Evolutionary conservation across 1,139 yeast species (phyloP), one percentile per base, ranked within the genome.

Genomic region (Suhomyces choctaworum): DNA sequence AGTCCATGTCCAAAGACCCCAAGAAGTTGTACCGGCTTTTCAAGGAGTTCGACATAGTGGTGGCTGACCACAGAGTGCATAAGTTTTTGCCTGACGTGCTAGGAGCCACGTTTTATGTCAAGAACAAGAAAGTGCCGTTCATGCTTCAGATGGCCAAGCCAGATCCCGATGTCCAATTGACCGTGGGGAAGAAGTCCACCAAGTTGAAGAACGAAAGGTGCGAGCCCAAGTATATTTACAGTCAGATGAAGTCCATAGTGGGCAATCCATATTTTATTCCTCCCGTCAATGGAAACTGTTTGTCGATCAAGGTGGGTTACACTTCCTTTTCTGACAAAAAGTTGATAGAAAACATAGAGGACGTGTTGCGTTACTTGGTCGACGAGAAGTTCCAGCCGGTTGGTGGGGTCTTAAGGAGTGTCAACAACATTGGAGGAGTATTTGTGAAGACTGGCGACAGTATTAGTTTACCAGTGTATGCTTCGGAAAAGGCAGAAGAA

Each of bases 381-480:
- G 72, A 73, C 27, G 66, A 62, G 6, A 66, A 70, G 37, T 64
- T 62, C 45, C 63, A 54, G 41, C 84, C 85, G 0, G 70, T 77
- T 27, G 87, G 87, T 1, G 88, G 88, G 1, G 51, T 77, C 10
- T 57, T 81, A 28, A 62, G 62, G 33, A 60, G 63, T 13, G 55
- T 64, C 25, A 54, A 56, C 20, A 68, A 70, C 37, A 56, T 82
- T 17, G 66, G 64, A 8, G 76, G 78, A 25, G 58, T 79, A 13
- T 76, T 76, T 48, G 64, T 82, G 16, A 82, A 82, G 56, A 79
- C 87, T 0, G 70, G 73, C 36, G 81, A 78, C 28, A 80, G 88
- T 60, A 66, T 71, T 17, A 78, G 86, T 60, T 62, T 83, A 49
- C 75, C 75, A 1, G 56, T 70, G 22, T 47, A 46, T 45, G 44